A percentile compares a stretch with the other conserved stretches of the same genome.
These are phyloP conservation scores for Xylaria venustula DNA, from an alignment of 495 filamentous ascomycete species.

Conservation along the genomic window DNA sequence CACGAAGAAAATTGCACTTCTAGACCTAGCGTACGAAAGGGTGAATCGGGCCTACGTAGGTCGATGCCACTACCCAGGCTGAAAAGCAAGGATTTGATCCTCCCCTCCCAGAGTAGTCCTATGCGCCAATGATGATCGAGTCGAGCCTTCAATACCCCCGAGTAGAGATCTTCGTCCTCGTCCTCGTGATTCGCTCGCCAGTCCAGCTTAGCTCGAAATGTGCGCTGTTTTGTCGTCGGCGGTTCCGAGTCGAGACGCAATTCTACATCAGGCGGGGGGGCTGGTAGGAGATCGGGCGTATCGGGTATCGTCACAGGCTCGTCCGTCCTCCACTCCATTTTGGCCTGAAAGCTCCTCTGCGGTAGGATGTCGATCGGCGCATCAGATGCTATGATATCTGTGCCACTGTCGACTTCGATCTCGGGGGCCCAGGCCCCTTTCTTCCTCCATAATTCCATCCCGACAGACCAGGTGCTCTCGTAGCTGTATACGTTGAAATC, in stretches of 20 bases:
- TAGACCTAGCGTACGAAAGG: conserved; percentile 74
- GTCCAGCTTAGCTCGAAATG: conserved; percentile 14
- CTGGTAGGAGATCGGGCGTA: conserved; percentile 11
- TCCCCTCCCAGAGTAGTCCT: conserved; percentile 88
- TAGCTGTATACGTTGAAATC: conserved; percentile 98
- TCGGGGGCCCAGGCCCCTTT: conserved; percentile 40
- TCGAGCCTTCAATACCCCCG: conserved; percentile 86
- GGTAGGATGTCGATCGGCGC: conserved; percentile 13
- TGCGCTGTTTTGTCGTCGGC: conserved; percentile 1
- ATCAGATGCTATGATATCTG: conserved; percentile 10
- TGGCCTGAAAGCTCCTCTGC: conserved; percentile 53
- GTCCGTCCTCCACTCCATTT: conserved; percentile 55
- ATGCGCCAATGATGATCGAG: conserved; percentile 82
- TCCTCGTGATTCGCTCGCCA: conserved; percentile 25
- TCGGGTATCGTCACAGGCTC: conserved; percentile 27
- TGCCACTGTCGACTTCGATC: conserved; percentile 34
- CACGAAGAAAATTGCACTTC: conserved; percentile 92
- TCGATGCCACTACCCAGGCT: conserved; percentile 81
- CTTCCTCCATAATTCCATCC: conserved; percentile 84
- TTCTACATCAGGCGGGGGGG: conserved; percentile 1
- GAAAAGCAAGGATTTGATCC: conserved; percentile 88
- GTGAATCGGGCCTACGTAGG: conserved; percentile 65
- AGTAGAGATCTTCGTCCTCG: conserved; percentile 58
- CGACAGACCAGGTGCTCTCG: conserved; percentile 88
- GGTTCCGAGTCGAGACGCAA: no score